Evolutionary conservation across 2,329 filamentous ascomycete genomes (phyloP), one percentile per base, ranked within the genome.

Genomic region (Penicillium frequentans): DNA sequence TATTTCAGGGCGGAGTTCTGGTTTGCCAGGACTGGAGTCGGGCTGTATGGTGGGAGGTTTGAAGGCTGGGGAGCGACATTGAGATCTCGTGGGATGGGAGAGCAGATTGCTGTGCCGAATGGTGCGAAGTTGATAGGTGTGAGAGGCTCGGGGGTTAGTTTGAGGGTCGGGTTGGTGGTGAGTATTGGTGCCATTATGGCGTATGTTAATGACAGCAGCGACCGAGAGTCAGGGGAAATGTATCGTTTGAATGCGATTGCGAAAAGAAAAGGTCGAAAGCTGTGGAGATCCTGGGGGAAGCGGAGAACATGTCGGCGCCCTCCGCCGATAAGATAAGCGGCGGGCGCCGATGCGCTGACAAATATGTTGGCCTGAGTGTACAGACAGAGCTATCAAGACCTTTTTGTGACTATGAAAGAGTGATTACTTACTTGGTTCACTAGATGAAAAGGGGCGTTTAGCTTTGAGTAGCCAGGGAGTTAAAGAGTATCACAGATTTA

Each of bases 1-100:
- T 95, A 96, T 74, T 96, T 96, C 69, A 93, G 86, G 16, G 95
- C 93, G 23, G 87, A 88, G 68, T 90, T 90, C 79, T 98, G 93
- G 79, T 98, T 98, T 46, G 84, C 84, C 47, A 87, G 84, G 3
- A 85, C 81, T 5, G 87, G 77, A 54, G 83, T 78, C 61, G 80
- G 78, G 67, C 77, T 24, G 58, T 67, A 69, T 69, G 64, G 72
- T 60, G 64, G 63, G 63, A 74, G 75, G 53, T 77, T 79, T 50
- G 84, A 81, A 61, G 82, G 75, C 23, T 67, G 48, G n/a, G 75
- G 73, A 1, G 70, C 59, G 10, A 82, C 55, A 62, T 71, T 72
- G 62, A 86, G 71, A 68, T 80, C 75, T 44, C 84, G 82, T 59
- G 82, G 80, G 21, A 82, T 71, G 31, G 91, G 90, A 70, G 93